Evolutionary conservation across 2,329 filamentous ascomycete species (phyloP).

Genomic region (Curvularia hawaiiensis): DNA sequence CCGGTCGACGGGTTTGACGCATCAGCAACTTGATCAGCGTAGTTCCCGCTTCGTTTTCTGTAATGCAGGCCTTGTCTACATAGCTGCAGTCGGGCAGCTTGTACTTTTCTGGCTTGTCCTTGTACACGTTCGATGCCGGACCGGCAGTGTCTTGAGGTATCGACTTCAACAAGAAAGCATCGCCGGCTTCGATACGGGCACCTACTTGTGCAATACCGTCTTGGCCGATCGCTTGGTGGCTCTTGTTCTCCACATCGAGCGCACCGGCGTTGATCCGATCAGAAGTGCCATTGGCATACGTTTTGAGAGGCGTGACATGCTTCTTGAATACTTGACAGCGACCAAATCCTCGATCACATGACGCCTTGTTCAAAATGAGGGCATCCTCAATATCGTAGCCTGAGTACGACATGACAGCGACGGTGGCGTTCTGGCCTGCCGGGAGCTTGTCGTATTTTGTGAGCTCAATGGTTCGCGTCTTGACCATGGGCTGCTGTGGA

Average conservation of each 20-base stretch:
- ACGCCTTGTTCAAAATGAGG: conserved; percentile 94
- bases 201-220: conserved; percentile 92
- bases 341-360: conserved; percentile 91
- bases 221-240: conserved; percentile 74
- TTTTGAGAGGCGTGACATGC: conserved; percentile 82
- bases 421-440: conserved; percentile 94
- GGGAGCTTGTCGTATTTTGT: conserved; percentile 97
- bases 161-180: conserved; percentile 91
- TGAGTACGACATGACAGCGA: conserved; percentile 99
- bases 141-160: conserved; percentile 79
- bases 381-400: conserved; percentile 99
- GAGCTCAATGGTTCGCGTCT: conserved; percentile 93
- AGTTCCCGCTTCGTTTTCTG: conserved; percentile 81
- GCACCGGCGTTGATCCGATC: conserved; percentile 58
- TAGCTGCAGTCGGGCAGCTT: conserved; percentile 83
- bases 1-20: conserved; percentile 91
- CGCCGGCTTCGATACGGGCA: conserved; percentile 74
- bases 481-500: conserved; percentile 96
- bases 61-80: conserved; percentile 96
- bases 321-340: conserved; percentile 99
- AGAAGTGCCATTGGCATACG: conserved; percentile 79
- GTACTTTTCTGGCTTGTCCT: conserved; percentile 74
- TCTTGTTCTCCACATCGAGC: conserved; percentile 55
- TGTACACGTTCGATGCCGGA: conserved; percentile 67
- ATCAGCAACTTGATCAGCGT: conserved; percentile 93